Evolutionary conservation across 768 basidiomycete genomes (phyloP).

Genomic region (Phaeolepiota aurea): DNA sequence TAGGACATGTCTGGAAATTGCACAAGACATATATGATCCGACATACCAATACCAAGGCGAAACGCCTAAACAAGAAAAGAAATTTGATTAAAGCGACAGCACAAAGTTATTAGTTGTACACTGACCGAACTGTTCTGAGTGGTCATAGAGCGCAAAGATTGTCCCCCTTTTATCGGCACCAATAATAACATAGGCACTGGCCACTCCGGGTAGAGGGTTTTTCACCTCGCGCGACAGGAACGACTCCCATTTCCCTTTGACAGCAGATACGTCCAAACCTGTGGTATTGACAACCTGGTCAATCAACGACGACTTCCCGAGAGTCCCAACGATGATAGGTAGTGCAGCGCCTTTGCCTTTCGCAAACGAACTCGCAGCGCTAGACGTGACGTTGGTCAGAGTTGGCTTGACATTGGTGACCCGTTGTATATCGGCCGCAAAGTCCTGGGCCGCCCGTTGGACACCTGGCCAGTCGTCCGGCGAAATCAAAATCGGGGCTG

Average conservation of each 20-base stretch:
- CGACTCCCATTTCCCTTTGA: constrained; percentile 62
- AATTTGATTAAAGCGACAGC: constrained; percentile 2
- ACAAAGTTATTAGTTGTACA: constrained; percentile 7
- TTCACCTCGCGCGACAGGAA: constrained; percentile 44
- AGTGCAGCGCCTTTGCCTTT: constrained; percentile 17
- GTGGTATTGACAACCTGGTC: constrained; percentile 42
- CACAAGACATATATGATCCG: neutral
- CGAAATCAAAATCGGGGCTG: constrained; percentile 41
- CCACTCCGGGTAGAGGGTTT: constrained; percentile 49
- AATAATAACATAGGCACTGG: constrained; percentile 57
- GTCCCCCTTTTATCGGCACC: constrained; percentile 66
- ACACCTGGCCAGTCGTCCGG: constrained; percentile 58
- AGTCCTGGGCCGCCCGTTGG: constrained; percentile 50
- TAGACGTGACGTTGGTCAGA: constrained; percentile 39
- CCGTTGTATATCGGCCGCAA: constrained; percentile 50
- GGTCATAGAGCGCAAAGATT: constrained; percentile 59
- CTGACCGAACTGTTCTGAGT: constrained; percentile 60
- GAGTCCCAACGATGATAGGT: constrained; percentile 59
- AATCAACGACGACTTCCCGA: constrained; percentile 49
- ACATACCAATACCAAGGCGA: constrained; percentile 63
- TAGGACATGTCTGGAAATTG: no score
- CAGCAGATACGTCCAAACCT: constrained; percentile 43
- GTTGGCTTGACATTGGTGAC: constrained; percentile 47
- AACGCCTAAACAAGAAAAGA: constrained; percentile 31
- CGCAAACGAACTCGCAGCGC: constrained; percentile 12